Evolutionary conservation across 257 asterid species (phyloP), one percentile per base, ranked within the genome.

Genomic region (Gentiana dahurica): DNA sequence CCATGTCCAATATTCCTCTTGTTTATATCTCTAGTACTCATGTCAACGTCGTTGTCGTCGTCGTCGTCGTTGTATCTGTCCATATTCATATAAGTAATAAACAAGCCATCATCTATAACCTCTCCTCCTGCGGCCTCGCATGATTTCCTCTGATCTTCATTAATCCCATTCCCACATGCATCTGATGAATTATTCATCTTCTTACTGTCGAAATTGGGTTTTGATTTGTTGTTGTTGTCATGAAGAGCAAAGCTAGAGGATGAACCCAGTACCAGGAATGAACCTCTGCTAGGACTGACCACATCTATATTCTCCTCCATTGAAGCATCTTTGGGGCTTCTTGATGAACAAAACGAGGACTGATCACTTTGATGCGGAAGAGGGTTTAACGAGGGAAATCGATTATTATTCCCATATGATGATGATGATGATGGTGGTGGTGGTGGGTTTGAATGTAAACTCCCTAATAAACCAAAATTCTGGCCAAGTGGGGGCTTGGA

Each of bases 371-470:
- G 88, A 48, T 24, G 24, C 24, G 89, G 86, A 34, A 77, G 64
- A 56, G 97, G 97, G 75, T 96, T 90, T 45, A 90, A 69, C 0
- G 97, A 96, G 7, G 97, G 96, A 70, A 90, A 81, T 54, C 80
- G 77, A 63, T 69, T 24, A 24, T 24, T 73, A 61, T 73, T 83
- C 3, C 67, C 71, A 12, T 71, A 77, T 62, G 77, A 68, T 0
- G 77, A 35, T 2, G 84, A 82, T 58, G 69, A 54, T 47, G 95
- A 85, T 24, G 24, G 0, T 24, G 24, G 24, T 24, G 24, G 24
- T 24, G 24, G 24, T 24, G 24, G 24, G 76, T 85, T 72, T 3
- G 75, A 66, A 57, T 82, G 86, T 61, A 79, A 72, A 58, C 61
- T 75, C 59, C 74, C 76, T n/a, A 55, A 63, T 12, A 67, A 77